Percentiles rank a stretch among this genome's conserved stretches.
phyloP scores from a whole-genome alignment of 495 filamentous ascomycete species.

The Terfezia claveryi region DNA sequence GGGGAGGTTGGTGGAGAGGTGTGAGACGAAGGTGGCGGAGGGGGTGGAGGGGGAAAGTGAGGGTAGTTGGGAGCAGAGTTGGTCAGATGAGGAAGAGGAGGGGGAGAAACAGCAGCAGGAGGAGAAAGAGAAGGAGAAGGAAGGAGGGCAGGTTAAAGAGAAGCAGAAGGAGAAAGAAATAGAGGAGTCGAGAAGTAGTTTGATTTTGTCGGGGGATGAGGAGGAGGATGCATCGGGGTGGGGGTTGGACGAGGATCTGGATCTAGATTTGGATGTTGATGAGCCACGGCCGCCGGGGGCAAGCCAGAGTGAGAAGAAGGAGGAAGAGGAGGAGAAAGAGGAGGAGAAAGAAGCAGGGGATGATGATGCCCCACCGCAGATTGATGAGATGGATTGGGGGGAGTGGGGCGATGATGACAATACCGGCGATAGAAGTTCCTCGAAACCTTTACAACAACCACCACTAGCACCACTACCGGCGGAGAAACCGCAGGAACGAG shows the following conservation, averaged over 20 bases:
- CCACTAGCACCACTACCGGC: slow-evolving; percentile 2
- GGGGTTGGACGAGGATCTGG: slow-evolving; percentile 30
- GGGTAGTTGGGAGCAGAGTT: not conserved
- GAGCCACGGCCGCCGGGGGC: not conserved
- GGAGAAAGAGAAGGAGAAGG: not conserved
- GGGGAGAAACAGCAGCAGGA: not conserved
- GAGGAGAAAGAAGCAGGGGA: slow-evolving; percentile 55
- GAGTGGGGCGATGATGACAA: slow-evolving; percentile 14
- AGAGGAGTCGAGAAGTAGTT: slow-evolving; percentile 31
- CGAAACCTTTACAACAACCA: slow-evolving; percentile 1
- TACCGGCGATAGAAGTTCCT: not conserved
- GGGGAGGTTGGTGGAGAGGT: slow-evolving; percentile 47
- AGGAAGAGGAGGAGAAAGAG: slow-evolving; percentile 24
- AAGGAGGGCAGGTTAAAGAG: not conserved
- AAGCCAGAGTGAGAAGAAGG: not conserved
- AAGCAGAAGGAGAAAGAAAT: slow-evolving; percentile 34
- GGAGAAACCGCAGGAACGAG: not conserved
- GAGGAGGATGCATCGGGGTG: slow-evolving; percentile 39
- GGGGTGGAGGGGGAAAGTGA: not conserved
- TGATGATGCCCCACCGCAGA: slow-evolving; percentile 19
- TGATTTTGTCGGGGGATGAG: slow-evolving; percentile 3
- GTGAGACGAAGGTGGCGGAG: slow-evolving; percentile 50
- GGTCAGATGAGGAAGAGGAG: not conserved
- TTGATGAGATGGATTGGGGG: slow-evolving; percentile 18
- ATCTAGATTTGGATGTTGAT: slow-evolving; percentile 8